Evolutionary conservation across 2,329 filamentous ascomycete species (phyloP).

Genomic region (Corynespora cassiicola): DNA sequence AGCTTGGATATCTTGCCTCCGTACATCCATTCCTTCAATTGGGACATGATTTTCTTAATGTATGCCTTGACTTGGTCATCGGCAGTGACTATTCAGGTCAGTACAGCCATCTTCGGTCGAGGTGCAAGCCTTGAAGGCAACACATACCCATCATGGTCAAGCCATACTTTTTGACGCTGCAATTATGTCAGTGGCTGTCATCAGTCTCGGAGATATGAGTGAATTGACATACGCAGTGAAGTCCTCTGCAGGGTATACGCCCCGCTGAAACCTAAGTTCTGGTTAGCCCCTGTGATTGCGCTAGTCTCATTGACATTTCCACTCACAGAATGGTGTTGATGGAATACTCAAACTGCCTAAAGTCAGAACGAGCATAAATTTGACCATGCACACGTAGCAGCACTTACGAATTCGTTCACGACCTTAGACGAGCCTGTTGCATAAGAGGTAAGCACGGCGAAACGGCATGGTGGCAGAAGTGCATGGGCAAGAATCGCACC

Average conservation of each 20-base stretch:
- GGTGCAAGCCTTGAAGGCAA: slow-evolving; percentile 8
- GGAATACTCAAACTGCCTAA: slow-evolving; percentile 85
- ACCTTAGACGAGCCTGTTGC: slow-evolving; percentile 80
- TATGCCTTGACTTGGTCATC: slow-evolving; percentile 99
- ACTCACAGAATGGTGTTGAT: slow-evolving; percentile 93
- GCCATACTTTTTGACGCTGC: slow-evolving; percentile 95
- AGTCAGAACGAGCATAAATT: slow-evolving; percentile 18
- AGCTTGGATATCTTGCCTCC: slow-evolving; percentile 97
- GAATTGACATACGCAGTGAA: slow-evolving; percentile 76
- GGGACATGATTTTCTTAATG: slow-evolving; percentile 99
- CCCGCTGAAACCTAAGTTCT: slow-evolving; percentile 84
- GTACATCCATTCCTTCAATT: slow-evolving; percentile 97
- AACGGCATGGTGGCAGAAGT: neutral
- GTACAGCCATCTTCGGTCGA: slow-evolving; percentile 4
- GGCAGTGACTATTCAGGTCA: slow-evolving; percentile 70
- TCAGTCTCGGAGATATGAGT: neutral
- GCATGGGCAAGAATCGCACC: too few species aligned
- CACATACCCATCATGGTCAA: slow-evolving; percentile 86
- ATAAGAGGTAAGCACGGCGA: too few species aligned
- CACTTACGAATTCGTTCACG: slow-evolving; percentile 90
- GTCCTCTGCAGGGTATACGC: slow-evolving; percentile 89
- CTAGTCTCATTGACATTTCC: neutral
- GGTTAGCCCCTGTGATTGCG: too few species aligned
- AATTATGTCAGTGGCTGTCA: slow-evolving; percentile 24
- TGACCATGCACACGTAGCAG: neutral